Base-by-base conservation (phyloP, 139 green algal species). In the Pleodorina starrii region DNA sequence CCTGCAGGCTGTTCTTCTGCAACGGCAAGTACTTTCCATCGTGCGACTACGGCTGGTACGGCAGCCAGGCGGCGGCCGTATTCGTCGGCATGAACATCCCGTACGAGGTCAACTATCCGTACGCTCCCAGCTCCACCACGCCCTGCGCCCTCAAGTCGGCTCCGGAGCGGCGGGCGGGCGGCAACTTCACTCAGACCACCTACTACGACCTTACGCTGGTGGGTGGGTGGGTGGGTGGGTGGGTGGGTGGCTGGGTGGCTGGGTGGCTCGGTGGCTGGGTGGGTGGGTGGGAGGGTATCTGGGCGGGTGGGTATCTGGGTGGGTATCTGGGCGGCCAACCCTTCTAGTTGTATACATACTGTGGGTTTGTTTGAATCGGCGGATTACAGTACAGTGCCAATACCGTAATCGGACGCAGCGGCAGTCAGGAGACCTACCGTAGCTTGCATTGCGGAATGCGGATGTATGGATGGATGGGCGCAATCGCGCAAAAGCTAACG, bases 1-100 rank as follows among this genome's bases (percentile, higher is more conserved):
- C 43, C 27, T 44, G 2, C 46, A 83, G 75, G 75, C 75, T 83
- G 1, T 83, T 83, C n/a, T 83, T 46, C 46, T 83, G 75, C 46
- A 83, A 83, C 32, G 75, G 75, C n/a, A 27, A 68, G 29, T 69
- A 83, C 27, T 19, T 17, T 3, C 73, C 73, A 5, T 63, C 43
- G 42, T 81, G 73, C 44, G 43, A 40, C 27, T 23, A 14, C 1
- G 73, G 73, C 43, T 81, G 73, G 73, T 81, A 60, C 43, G 73
- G 10, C 21, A 63, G 5, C 29, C 29, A 68, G 46, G 75, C 75
- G 1, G 46, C 46, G 29, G n/a, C 68, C 75, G 75, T 68, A 11
- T 6, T 83, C n/a, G 48, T 44, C 9, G 27, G 1, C 7, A 68
- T n/a, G 19, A 51, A 51, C 51, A 29, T 85, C 1, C 75, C 75